phyloP scores from a whole-genome alignment of 2,329 filamentous ascomycete species.

The Stachybotrys chartarum region DNA sequence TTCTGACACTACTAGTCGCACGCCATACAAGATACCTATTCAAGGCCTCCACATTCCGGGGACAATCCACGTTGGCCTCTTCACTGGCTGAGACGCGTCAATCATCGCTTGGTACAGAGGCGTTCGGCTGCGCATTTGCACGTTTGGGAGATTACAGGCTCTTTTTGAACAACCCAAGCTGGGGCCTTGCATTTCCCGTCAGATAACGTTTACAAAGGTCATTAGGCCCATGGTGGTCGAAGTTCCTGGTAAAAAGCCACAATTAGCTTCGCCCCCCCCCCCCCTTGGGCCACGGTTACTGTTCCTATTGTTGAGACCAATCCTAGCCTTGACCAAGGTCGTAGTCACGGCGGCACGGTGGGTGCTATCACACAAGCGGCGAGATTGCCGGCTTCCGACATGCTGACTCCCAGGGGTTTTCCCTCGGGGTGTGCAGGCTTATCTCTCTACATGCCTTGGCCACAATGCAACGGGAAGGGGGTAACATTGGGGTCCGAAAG shows the following conservation, averaged over 20 bases:
- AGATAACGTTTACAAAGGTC: no score
- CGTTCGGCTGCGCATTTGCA: no score
- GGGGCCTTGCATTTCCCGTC: no score
- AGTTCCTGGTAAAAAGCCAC: not conserved
- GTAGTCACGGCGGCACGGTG: not conserved
- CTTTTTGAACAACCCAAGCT: no score
- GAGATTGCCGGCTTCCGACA: not conserved
- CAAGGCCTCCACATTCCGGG: no score
- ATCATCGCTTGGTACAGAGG: no score
- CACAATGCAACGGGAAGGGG: not conserved
- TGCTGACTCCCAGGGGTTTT: not conserved
- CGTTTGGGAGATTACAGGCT: no score
- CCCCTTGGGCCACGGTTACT: not conserved
- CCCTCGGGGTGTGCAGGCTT: not conserved
- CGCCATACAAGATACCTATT: not conserved
- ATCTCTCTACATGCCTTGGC: not conserved
- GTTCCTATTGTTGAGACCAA: not conserved
- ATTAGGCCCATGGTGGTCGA: not conserved
- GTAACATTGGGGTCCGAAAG: not conserved
- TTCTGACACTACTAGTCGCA: not conserved
- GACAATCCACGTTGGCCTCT: not conserved
- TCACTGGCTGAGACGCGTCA: not conserved
- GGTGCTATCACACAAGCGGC: not conserved
- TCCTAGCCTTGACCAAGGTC: not conserved
- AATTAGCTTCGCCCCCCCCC: not conserved